Evolutionary conservation across 2,329 filamentous ascomycete species (phyloP).

Genomic region (Chrysosporium keratinophilum): DNA sequence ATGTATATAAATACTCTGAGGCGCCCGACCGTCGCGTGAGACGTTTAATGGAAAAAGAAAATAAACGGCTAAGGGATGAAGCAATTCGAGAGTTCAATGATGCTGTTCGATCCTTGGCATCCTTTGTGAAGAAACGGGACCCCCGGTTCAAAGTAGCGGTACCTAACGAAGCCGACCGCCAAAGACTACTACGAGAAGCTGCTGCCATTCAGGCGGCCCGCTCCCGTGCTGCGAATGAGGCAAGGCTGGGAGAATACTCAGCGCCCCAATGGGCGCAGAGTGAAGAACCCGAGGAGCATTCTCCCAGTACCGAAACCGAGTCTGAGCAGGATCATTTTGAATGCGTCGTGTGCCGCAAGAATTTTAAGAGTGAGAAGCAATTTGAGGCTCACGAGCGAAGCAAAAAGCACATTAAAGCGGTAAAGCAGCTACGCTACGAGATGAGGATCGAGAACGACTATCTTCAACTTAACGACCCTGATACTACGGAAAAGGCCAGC

Average conservation of each 20-base stretch:
- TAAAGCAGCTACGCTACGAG: slow-evolving; percentile 66
- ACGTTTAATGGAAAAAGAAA: slow-evolving; percentile 89
- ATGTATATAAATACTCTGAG: slow-evolving; percentile 71
- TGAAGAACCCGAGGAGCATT: slow-evolving; percentile 43
- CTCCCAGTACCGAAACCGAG: slow-evolving; percentile 37
- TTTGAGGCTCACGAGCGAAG: slow-evolving; percentile 87
- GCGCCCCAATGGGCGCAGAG: slow-evolving; percentile 67
- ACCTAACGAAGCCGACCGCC: slow-evolving; percentile 69
- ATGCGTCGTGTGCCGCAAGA: slow-evolving; percentile 54
- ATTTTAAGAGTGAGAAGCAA: slow-evolving; percentile 83
- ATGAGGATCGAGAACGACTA: slow-evolving; percentile 71
- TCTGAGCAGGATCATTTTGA: slow-evolving; percentile 48
- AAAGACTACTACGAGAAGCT: slow-evolving; percentile 64
- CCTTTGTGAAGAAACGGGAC: slow-evolving; percentile 84
- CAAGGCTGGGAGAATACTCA: slow-evolving; percentile 54
- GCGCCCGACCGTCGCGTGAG: slow-evolving; percentile 76
- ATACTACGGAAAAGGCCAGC: neutral
- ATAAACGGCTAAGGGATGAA: slow-evolving; percentile 71
- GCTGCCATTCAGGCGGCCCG: slow-evolving; percentile 75
- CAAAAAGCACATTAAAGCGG: slow-evolving; percentile 86
- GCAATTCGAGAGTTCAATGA: slow-evolving; percentile 85
- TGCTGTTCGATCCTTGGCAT: slow-evolving; percentile 71
- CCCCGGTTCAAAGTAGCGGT: slow-evolving; percentile 69
- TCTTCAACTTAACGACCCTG: slow-evolving; percentile 19
- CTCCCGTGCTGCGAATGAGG: slow-evolving; percentile 68